Conservation (phyloP, 345 rosid genomes). For the Cochlearia excelsa region DNA sequence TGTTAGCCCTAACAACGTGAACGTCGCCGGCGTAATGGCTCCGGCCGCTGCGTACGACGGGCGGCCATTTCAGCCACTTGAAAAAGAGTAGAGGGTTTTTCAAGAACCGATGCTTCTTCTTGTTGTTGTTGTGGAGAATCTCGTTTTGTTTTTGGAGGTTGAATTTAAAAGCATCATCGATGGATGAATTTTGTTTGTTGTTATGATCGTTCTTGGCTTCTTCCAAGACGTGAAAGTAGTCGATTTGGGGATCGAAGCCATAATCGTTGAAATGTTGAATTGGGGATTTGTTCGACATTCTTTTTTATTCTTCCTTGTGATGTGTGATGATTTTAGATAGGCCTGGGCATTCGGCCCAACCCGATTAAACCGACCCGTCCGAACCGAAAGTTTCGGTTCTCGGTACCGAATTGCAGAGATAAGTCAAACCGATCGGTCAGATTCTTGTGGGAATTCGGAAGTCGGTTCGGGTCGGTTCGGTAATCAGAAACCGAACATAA, state of each 20-base stretch:
- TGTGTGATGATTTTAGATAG: too few relatives aligned
- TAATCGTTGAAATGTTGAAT: constrained; percentile 83
- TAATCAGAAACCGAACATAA: too few relatives aligned
- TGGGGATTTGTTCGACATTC: constrained; percentile 40
- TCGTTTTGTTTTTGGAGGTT: constrained; percentile 84
- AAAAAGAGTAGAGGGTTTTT: constrained; percentile 59
- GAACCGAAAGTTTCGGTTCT: too few relatives aligned
- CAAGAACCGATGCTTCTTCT: constrained; percentile 64
- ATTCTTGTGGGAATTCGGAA: too few relatives aligned
- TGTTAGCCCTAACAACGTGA: constrained; percentile 47
- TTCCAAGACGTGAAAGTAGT: constrained; percentile 81
- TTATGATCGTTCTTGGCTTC: constrained; percentile 79
- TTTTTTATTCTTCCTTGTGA: too few relatives aligned
- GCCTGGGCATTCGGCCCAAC: too few relatives aligned
- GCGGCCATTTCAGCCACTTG: constrained; percentile 50
- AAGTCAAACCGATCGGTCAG: too few relatives aligned
- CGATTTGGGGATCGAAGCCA: constrained; percentile 89
- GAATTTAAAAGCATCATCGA: constrained; percentile 57
- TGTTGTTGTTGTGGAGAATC: constrained; percentile 30
- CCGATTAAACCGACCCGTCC: too few relatives aligned
- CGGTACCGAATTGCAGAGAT: too few relatives aligned
- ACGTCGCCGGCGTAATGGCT: constrained; percentile 33
- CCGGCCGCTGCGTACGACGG: not conserved
- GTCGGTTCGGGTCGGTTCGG: too few relatives aligned
- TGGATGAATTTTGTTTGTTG: constrained; percentile 33